Percentiles rank a stretch among this genome's conserved stretches.
phyloP scores from a whole-genome alignment of 192 early-diverging fungal genomes.

The Neocallimastix lanati region DNA sequence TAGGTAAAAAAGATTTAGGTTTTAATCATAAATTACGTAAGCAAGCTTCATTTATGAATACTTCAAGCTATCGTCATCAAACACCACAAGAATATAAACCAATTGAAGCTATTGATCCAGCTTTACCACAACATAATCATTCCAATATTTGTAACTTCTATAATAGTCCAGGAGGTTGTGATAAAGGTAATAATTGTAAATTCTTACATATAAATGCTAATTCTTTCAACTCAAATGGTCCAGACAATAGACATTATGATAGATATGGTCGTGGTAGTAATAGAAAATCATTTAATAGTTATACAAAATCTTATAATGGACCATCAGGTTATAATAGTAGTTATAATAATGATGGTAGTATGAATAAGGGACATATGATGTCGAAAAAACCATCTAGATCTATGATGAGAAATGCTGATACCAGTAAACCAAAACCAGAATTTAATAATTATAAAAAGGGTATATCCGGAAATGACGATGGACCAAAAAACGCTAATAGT shows the following conservation, averaged over 20 bases:
- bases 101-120: not conserved
- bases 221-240: too few species aligned
- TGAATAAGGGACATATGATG: not conserved
- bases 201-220: not conserved
- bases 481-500: not conserved
- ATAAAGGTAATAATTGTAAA: not conserved
- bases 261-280: not conserved
- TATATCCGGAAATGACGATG: too few species aligned
- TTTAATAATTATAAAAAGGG: not conserved
- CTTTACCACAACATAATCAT: not conserved
- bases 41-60: not conserved
- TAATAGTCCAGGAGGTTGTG: not conserved
- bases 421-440: not conserved
- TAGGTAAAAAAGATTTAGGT: not conserved
- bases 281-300: not conserved
- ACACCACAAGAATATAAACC: not conserved
- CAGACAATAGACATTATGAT: too few species aligned
- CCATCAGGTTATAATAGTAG: not conserved
- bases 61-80: not conserved
- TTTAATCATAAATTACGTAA: not conserved
- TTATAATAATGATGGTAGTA: not conserved
- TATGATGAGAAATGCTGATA: not conserved
- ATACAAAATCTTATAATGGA: not conserved
- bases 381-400: not conserved
- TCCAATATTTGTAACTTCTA: not conserved